Conservation (phyloP, 2,329 filamentous ascomycete genomes). For the Talaromyces rugulosus region DNA sequence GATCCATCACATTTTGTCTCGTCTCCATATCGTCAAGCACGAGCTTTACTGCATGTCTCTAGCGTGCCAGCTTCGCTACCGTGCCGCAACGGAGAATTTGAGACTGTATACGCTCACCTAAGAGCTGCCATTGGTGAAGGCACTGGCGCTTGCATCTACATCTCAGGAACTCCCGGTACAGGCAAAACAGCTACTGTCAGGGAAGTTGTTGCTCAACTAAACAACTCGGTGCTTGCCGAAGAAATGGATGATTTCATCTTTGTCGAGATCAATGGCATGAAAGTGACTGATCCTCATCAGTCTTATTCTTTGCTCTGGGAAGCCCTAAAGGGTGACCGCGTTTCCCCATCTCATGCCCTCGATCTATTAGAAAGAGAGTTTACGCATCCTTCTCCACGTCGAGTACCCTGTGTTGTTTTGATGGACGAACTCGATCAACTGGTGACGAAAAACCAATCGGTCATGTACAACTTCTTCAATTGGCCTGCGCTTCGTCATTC, state of each 20-base stretch:
- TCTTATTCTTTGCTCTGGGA: constrained; percentile 96
- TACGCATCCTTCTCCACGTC: constrained; percentile 79
- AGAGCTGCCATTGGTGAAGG: constrained; percentile 92
- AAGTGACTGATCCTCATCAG: constrained; percentile 96
- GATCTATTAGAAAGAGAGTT: constrained; percentile 91
- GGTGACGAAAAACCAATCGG: constrained; percentile 96
- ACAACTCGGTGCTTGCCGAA: constrained; percentile 80
- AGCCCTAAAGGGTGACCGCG: constrained; percentile 85
- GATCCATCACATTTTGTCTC: constrained; percentile 69
- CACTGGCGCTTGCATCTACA: constrained; percentile 94
- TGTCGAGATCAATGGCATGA: constrained; percentile 99
- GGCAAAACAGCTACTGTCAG: constrained; percentile 97
- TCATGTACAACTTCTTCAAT: constrained; percentile 99
- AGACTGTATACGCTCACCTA: constrained; percentile 85
- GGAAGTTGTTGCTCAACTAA: constrained; percentile 85
- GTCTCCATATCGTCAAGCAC: constrained; percentile 87
- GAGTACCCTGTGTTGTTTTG: constrained; percentile 90
- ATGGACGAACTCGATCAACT: constrained; percentile 99
- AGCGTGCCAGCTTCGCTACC: constrained; percentile 85
- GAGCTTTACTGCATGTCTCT: constrained; percentile 86
- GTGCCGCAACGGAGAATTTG: constrained; percentile 88
- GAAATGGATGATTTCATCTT: constrained; percentile 98
- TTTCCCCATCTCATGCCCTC: constrained; percentile 85
- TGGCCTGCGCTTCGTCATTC: constrained; percentile 93
- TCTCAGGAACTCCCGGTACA: constrained; percentile 95